Evolutionary conservation across 2,329 filamentous ascomycete species (phyloP), one percentile per base, ranked within the genome.

Genomic region (Monosporascus sp.): DNA sequence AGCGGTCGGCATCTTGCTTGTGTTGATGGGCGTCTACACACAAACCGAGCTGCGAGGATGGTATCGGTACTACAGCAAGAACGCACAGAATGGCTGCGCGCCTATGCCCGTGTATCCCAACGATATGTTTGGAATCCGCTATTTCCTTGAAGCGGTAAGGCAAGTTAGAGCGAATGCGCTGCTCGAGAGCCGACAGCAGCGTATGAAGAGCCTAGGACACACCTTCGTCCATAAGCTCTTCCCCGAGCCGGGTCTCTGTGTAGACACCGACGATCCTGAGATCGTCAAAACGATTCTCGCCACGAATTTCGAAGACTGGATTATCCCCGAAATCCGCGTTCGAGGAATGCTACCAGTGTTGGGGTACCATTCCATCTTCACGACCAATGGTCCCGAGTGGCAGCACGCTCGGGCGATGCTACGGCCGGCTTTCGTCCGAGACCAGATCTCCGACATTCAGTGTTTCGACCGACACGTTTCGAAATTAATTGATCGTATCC

Each of bases 381-480:
- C 72, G 2, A 72, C 72, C 27, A 81, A 84, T 60, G 81, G 81
- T 0, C 58, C 65, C 17, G 69, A 70, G 31, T 85, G 82, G 82
- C 74, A 77, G 44, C 70, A 74, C n/a, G 74, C 75, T 1, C 71
- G 80, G 11, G 71, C 75, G 6, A 70, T 82, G 60, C 71, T 85
- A 20, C 70, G 79, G 17, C 81, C 81, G 0, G 74, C 77, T 57
- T 82, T 82, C 56, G 73, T 76, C 18, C 70, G 76, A 18, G 73
- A 79, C 54, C 77, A 81, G 65, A 73, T 82, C 37, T 83, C 86
- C 37, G 87, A 93, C 66, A 75, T 93, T 24, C 76, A 83, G 38
- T 82, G 85, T 46, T 85, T 90, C 59, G 88, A 92, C 64, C 74
- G 76, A 18, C 88, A 93, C 66, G 77, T 89, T 14, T 73, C 79